Evolutionary conservation across 139 green algal species (phyloP).

Genomic region (Tetradesmus obliquus): DNA sequence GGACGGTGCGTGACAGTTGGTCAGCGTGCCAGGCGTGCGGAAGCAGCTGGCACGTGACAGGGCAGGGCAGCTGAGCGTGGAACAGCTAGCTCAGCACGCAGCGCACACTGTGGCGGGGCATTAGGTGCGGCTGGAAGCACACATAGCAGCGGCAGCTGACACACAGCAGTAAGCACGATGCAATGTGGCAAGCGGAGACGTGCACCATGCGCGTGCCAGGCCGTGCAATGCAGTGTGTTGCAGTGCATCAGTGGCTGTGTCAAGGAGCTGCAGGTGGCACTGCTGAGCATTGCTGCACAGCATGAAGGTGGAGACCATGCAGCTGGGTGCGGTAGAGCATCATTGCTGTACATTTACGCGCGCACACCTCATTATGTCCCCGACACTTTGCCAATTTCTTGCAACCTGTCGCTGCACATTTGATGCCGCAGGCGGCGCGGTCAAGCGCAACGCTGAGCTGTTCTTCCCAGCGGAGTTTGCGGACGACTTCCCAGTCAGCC

Average conservation of each 20-base stretch:
- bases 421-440: constrained; percentile 46
- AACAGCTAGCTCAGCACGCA: too few species aligned
- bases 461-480: constrained; percentile 99
- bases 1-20: background rate
- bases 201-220: too few species aligned
- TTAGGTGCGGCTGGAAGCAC: too few species aligned
- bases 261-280: background rate
- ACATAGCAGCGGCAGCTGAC: too few species aligned
- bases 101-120: too few species aligned
- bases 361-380: background rate
- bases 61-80: too few species aligned
- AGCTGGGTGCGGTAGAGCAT: too few species aligned
- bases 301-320: too few species aligned
- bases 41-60: too few species aligned
- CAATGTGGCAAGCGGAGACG: too few species aligned
- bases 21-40: background rate
- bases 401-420: background rate
- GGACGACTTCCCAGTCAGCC: constrained; percentile 99
- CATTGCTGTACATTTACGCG: too few species aligned
- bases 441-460: constrained; percentile 91
- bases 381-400: background rate
- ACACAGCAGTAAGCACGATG: too few species aligned
- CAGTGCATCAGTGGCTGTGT: background rate
- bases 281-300: background rate
- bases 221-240: background rate